Evolutionary conservation across 2,329 filamentous ascomycete species (phyloP).

Genomic region (Colletotrichum graminicola): DNA sequence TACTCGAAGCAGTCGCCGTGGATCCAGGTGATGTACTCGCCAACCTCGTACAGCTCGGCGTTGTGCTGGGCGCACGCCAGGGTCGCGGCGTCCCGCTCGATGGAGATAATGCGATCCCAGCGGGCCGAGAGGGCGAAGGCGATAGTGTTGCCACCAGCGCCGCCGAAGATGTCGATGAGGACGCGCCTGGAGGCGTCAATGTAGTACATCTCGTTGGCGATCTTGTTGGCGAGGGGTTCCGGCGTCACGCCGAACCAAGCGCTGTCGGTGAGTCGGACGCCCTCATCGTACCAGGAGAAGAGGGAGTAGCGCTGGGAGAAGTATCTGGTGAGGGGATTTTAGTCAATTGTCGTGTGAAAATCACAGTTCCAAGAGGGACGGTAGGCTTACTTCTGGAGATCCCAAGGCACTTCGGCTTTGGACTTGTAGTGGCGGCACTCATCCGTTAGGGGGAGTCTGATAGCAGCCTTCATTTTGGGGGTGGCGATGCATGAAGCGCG

Average conservation of each 20-base stretch:
- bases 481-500: conserved; percentile 33
- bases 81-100: conserved; percentile 85
- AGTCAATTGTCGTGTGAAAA: neutral
- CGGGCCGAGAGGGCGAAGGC: conserved; percentile 86
- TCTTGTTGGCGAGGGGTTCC: conserved; percentile 87
- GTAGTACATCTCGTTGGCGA: conserved; percentile 77
- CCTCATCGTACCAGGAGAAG: conserved; percentile 88
- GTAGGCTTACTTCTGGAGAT: conserved; percentile 81
- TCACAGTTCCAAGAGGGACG: neutral
- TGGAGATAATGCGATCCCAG: conserved; percentile 87
- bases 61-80: conserved; percentile 95
- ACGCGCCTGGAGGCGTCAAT: conserved; percentile 69
- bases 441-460: conserved; percentile 66
- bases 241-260: conserved; percentile 98
- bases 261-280: conserved; percentile 90
- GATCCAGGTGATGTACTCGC: conserved; percentile 82
- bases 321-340: conserved; percentile 70
- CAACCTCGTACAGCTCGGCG: conserved; percentile 85
- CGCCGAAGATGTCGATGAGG: conserved; percentile 90
- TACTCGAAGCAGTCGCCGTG: conserved; percentile 87
- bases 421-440: conserved; percentile 81
- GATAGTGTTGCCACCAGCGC: conserved; percentile 93
- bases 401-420: conserved; percentile 79
- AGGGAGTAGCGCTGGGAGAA: conserved; percentile 90
- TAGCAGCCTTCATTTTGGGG: conserved; percentile 56